These are phyloP conservation scores for Claviceps africana DNA, from an alignment of 2,329 filamentous ascomycete genomes.

Conservation along the genomic window DNA sequence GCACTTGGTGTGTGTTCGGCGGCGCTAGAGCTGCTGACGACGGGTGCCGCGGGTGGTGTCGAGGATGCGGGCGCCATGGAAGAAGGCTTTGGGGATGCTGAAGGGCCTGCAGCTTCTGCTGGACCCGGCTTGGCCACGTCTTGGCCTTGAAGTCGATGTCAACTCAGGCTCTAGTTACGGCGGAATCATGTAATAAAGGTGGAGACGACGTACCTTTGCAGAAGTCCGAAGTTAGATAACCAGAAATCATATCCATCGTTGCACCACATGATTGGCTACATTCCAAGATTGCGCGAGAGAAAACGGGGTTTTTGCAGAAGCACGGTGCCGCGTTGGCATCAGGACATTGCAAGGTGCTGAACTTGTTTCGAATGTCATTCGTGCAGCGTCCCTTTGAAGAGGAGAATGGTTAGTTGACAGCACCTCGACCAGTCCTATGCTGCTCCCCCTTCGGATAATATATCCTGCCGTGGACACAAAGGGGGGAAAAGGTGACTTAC, in stretches of 20 bases:
- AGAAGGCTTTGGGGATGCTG: neutral
- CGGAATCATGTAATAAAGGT: neutral
- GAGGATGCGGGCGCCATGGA: no score
- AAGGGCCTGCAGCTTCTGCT: neutral
- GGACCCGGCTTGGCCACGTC: neutral
- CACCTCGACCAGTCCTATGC: neutral
- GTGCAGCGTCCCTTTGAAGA: constrained; percentile 12
- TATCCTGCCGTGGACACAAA: neutral
- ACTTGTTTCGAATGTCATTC: constrained; percentile 9
- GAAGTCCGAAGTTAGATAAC: constrained; percentile 10
- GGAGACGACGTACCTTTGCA: constrained; percentile 12
- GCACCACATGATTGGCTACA: constrained; percentile 20
- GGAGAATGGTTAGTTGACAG: neutral
- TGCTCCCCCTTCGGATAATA: neutral
- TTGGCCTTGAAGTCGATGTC: neutral
- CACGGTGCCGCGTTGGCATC: constrained; percentile 21
- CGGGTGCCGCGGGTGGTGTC: neutral
- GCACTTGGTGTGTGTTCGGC: neutral
- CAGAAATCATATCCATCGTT: constrained; percentile 10
- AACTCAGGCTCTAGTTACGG: neutral
- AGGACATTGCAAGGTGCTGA: constrained; percentile 13
- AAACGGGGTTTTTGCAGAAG: constrained; percentile 24
- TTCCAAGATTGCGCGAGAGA: constrained; percentile 24
- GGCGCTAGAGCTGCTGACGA: neutral
- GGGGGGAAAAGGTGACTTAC: constrained; percentile 13